Evolutionary conservation across 495 filamentous ascomycete species (phyloP).

Genomic region (Annulohypoxylon bovei): DNA sequence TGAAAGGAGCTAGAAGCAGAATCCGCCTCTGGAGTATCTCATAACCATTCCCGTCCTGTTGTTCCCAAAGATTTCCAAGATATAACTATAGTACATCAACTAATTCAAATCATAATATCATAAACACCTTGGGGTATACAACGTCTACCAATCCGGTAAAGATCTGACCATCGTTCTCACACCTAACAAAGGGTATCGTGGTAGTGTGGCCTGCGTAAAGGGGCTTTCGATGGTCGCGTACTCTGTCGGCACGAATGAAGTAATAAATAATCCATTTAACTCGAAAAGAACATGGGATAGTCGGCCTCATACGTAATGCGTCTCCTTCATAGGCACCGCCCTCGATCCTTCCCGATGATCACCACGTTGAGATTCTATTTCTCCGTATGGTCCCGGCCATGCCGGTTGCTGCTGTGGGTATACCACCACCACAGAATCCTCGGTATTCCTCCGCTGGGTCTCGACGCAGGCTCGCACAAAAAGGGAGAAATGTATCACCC

Average conservation of each 20-base stretch:
- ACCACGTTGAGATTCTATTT: not conserved
- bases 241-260: not conserved
- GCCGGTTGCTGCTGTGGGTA: constrained; percentile 18
- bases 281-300: not conserved
- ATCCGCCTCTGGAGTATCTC: not conserved
- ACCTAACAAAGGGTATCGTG: not conserved
- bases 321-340: constrained; percentile 12
- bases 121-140: not conserved
- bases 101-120: not conserved
- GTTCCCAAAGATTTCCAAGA: not conserved
- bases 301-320: constrained; percentile 16
- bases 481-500: constrained; percentile 51
- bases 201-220: not conserved
- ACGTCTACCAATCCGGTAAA: not conserved
- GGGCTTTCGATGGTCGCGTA: not conserved
- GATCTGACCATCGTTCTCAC: not conserved
- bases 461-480: constrained; percentile 55
- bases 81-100: not conserved
- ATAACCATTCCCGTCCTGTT: not conserved
- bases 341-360: constrained; percentile 6
- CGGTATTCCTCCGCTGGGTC: constrained; percentile 41
- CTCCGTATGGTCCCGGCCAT: constrained; percentile 20
- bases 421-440: constrained; percentile 14
- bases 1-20: not conserved
- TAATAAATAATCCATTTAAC: not conserved